Evolutionary conservation across 805 yeast species (phyloP).

Genomic region (Candida adriatica): DNA sequence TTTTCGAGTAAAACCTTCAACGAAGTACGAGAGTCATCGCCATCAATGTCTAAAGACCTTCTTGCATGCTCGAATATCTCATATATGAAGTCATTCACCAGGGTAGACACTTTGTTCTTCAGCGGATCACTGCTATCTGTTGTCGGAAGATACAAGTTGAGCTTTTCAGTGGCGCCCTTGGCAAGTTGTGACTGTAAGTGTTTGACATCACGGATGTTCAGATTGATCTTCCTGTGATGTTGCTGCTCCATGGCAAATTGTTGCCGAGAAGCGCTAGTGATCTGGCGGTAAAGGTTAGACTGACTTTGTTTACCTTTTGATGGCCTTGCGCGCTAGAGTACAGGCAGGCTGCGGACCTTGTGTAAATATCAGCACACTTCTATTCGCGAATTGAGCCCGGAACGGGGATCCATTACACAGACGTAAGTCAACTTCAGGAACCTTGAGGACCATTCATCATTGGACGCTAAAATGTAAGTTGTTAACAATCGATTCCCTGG

Average conservation of each 20-base stretch:
- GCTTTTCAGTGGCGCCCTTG: conserved; percentile 34
- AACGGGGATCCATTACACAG: too few relatives aligned
- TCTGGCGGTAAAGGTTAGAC: too few relatives aligned
- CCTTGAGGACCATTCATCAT: too few relatives aligned
- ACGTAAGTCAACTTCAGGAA: too few relatives aligned
- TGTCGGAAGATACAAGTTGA: conserved; percentile 42
- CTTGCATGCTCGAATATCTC: conserved; percentile 53
- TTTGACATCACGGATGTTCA: conserved; percentile 47
- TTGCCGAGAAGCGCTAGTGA: too few relatives aligned
- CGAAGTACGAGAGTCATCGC: conserved; percentile 28
- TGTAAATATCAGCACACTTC: too few relatives aligned
- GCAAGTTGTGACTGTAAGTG: conserved; percentile 39
- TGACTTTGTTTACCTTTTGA: conserved; percentile 5
- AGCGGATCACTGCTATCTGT: conserved; percentile 36
- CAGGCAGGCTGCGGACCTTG: too few relatives aligned
- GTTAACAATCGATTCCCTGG: too few relatives aligned
- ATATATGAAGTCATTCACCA: conserved; percentile 39
- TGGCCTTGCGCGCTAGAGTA: too few relatives aligned
- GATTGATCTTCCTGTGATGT: conserved; percentile 33
- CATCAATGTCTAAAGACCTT: conserved; percentile 52
- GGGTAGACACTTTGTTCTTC: conserved; percentile 34
- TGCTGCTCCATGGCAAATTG: conserved; percentile 7
- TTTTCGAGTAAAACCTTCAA: conserved; percentile 20
- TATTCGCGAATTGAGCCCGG: too few relatives aligned
- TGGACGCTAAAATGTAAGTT: too few relatives aligned